Evolutionary conservation across 306 rosid species (phyloP).

Genomic region (Citrullus colocynthis): DNA sequence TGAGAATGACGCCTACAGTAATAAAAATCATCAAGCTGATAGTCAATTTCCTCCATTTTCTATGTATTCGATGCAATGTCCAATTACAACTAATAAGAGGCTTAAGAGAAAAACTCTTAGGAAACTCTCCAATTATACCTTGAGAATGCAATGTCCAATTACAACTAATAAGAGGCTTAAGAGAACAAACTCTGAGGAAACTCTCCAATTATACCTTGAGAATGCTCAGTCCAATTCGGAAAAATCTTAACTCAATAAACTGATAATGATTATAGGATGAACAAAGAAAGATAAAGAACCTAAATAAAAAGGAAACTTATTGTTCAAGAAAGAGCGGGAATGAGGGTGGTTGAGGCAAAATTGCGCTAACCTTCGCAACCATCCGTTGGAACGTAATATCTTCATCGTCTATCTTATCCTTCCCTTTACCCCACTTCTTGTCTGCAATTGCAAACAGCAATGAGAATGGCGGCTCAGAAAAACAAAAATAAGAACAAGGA

Average conservation of each 20-base stretch:
- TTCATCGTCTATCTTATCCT: conserved; percentile 91
- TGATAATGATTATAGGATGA: not conserved
- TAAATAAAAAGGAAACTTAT: not conserved
- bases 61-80: not conserved
- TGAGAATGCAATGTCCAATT: not conserved
- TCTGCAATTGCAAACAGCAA: conserved; percentile 27
- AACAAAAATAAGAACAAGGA: not conserved
- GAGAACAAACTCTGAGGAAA: not conserved
- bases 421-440: conserved; percentile 88
- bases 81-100: not conserved
- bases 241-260: not conserved
- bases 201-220: not conserved
- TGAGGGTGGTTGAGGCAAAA: conserved; percentile 33
- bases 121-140: not conserved
- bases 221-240: not conserved
- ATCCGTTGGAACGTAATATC: conserved; percentile 93
- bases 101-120: not conserved
- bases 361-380: conserved; percentile 99
- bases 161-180: not conserved
- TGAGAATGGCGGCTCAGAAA: not conserved
- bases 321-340: not conserved
- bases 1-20: not conserved
- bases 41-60: not conserved
- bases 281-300: not conserved
- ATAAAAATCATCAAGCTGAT: not conserved